phyloP scores from a whole-genome alignment of 2,329 filamentous ascomycete genomes.

The Colletotrichum sp. region DNA sequence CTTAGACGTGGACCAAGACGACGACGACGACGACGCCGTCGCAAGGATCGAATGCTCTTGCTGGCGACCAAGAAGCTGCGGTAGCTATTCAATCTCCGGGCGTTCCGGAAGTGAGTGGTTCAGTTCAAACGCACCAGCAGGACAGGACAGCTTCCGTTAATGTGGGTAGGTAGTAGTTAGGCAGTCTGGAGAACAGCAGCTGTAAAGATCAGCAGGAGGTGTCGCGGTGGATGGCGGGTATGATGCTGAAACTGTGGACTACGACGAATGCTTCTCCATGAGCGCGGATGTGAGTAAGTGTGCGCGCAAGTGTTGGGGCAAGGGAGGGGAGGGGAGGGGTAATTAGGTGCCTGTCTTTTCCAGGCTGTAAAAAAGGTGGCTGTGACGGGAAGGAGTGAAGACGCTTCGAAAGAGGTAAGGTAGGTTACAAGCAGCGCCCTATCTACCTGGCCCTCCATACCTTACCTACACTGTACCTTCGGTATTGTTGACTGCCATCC shows the following conservation, averaged over 20 bases:
- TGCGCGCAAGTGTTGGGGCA: neutral
- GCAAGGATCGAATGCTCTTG: neutral
- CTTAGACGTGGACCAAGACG: neutral
- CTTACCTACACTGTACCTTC: neutral
- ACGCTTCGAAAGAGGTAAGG: neutral
- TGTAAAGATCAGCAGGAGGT: neutral
- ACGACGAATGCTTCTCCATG: neutral
- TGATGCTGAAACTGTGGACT: neutral
- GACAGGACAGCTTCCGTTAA: neutral
- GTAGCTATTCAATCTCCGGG: slow-evolving; percentile 5
- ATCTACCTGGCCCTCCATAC: neutral
- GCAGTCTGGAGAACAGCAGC: neutral
- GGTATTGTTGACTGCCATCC: neutral
- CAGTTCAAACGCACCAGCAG: neutral
- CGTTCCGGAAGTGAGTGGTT: neutral
- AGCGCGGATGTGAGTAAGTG: neutral
- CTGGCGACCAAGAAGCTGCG: neutral
- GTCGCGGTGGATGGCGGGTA: neutral
- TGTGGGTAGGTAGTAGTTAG: neutral
- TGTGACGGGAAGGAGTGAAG: neutral
- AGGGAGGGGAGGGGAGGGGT: neutral
- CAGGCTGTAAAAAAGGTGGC: neutral
- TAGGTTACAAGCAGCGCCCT: neutral
- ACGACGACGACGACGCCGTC: neutral
- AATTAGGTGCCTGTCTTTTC: neutral